These are phyloP conservation scores for Aurantiochytrium sp. DNA, from an alignment of 108 stramenopile genomes.

Conservation along the genomic window DNA sequence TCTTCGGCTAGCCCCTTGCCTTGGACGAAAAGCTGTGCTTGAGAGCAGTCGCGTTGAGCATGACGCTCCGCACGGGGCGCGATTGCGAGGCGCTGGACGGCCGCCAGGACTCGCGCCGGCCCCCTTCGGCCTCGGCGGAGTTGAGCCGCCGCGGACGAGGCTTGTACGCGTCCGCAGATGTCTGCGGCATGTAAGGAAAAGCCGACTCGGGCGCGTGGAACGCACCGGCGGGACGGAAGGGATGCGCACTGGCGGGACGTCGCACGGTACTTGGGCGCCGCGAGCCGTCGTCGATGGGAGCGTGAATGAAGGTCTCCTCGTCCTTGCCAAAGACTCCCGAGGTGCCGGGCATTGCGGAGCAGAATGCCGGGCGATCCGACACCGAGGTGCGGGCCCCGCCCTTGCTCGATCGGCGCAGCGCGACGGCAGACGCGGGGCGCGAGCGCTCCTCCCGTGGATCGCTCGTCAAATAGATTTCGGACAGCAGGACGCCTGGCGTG, in stretches of 20 bases:
- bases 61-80: not conserved
- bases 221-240: not conserved
- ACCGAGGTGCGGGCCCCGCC: not conserved
- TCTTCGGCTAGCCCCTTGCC: no score
- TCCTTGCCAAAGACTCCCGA: not conserved
- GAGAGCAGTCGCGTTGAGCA: not conserved
- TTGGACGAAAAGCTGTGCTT: not conserved
- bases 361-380: not conserved
- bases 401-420: not conserved
- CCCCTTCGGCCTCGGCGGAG: not conserved
- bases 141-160: no score
- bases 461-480: not conserved
- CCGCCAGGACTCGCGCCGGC: not conserved
- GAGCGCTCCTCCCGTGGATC: slow-evolving; percentile 20
- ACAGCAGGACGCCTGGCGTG: not conserved
- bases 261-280: not conserved
- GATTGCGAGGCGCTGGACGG: not conserved
- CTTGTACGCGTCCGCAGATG: not conserved
- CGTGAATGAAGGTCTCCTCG: slow-evolving; percentile 11
- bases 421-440: not conserved
- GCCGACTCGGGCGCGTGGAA: not conserved
- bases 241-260: not conserved
- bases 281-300: not conserved
- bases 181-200: not conserved
- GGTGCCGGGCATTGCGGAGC: not conserved